Evolutionary conservation across 106 monocot genomes (phyloP).

Genomic region (Ottelia alismoides): DNA sequence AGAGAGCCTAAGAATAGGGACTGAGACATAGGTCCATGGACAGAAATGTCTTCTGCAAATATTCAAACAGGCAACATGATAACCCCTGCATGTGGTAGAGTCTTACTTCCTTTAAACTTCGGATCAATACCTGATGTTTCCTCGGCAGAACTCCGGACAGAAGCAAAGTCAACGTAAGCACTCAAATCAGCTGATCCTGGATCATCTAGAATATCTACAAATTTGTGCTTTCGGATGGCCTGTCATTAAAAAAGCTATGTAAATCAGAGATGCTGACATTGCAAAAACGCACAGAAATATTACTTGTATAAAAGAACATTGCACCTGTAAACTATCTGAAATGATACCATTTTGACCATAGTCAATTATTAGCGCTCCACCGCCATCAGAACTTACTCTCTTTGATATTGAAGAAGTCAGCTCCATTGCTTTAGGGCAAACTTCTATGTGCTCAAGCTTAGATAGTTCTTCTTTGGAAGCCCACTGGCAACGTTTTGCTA

Average conservation of each 20-base stretch:
- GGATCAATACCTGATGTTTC: slow-evolving; percentile 72
- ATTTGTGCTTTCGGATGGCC: slow-evolving; percentile 90
- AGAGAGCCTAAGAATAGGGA: slow-evolving; percentile 83
- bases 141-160: slow-evolving; percentile 61
- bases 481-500: slow-evolving; percentile 64
- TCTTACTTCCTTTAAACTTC: too few relatives aligned
- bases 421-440: slow-evolving; percentile 84
- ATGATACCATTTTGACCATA: slow-evolving; percentile 82
- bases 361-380: slow-evolving; percentile 95
- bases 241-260: slow-evolving; percentile 11
- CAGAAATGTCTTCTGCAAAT: slow-evolving; percentile 52
- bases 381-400: slow-evolving; percentile 82
- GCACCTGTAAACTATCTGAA: slow-evolving; percentile 92
- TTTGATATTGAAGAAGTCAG: slow-evolving; percentile 65
- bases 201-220: slow-evolving; percentile 70
- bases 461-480: slow-evolving; percentile 50
- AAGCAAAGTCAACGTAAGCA: slow-evolving; percentile 86
- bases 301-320: too few relatives aligned
- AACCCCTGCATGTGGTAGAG: too few relatives aligned
- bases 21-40: slow-evolving; percentile 87
- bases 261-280: too few relatives aligned
- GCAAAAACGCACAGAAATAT: too few relatives aligned
- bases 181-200: slow-evolving; percentile 95
- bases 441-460: slow-evolving; percentile 74
- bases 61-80: too few relatives aligned